Base-by-base conservation (phyloP, 202 grass and related monocot species). In the Eragrostis tef region DNA sequence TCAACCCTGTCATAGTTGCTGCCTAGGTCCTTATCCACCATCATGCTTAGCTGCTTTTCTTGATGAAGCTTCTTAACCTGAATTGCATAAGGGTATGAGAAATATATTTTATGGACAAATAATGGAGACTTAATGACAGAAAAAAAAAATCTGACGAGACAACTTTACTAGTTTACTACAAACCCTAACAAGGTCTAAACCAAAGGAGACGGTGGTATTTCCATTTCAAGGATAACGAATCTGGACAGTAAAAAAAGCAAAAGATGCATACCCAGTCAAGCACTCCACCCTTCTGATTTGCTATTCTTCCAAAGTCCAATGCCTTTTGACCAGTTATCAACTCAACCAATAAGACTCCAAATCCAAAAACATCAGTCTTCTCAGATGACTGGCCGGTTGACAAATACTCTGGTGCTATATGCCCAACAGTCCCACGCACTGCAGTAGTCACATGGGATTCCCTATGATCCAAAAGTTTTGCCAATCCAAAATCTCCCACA, bases 281-380 rank as follows among this genome's bases (percentile, higher is more conserved):
- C 73, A 98, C 90, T 60, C 86, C 90, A 0, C 92, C 95, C 71
- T 98, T 94, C 79, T 94, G 88, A 79, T 91, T 91, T 26, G 92
- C 90, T 20, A 93, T 8, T 39, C 95, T 80, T 88, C 95, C 95
- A 59, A 98, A 93, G 88, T 98, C 95, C 50, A 94, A 48, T 71
- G 95, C 95, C 56, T 98, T 98, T 57, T 95, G 95, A 74, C 95
- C 95, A 41, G 92, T 98, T 34, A 98, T 93, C 85, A 95, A 78
- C 88, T 98, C 95, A 75, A 98, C 90, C 62, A 98, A 79, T 39
- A 98, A 79, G 70, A 98, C 91, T 17, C 95, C 95, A 73, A 93
- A 98, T 61, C 95, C 95, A 91, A 98, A 98, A 44, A 98, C 95
- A 85, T 98, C 95, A 0, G 95, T 98, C 80, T 98, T 98, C 82